Evolutionary conservation across 805 yeast genomes (phyloP).

Genomic region (Pichia phayaonensis): DNA sequence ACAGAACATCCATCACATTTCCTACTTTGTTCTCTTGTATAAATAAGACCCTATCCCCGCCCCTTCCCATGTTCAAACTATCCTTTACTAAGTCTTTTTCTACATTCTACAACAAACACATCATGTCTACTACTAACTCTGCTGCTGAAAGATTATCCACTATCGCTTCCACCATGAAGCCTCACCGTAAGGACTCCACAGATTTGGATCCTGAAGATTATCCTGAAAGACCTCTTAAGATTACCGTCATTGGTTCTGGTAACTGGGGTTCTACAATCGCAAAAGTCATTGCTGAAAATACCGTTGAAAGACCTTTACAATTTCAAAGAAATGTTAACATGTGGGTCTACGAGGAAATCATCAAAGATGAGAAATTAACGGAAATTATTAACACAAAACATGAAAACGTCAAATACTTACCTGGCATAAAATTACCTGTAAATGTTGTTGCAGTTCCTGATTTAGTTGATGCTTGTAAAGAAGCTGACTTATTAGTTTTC

Average conservation of each 20-base stretch:
- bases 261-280: slow-evolving; percentile 99
- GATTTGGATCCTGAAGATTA: slow-evolving; percentile 15
- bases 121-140: slow-evolving; percentile 7
- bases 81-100: background rate
- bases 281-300: slow-evolving; percentile 86
- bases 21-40: background rate
- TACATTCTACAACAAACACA: background rate
- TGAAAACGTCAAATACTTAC: slow-evolving; percentile 91
- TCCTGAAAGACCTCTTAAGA: slow-evolving; percentile 36
- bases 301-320: slow-evolving; percentile 59
- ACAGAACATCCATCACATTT: background rate
- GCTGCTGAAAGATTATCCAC: slow-evolving; percentile 21
- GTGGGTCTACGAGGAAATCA: slow-evolving; percentile 94
- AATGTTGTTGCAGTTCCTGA: slow-evolving; percentile 87
- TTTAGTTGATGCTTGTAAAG: slow-evolving; percentile 64
- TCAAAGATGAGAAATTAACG: slow-evolving; percentile 73
- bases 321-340: slow-evolving; percentile 73
- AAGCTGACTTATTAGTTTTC: slow-evolving; percentile 82
- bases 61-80: background rate
- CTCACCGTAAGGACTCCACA: slow-evolving; percentile 14
- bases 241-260: slow-evolving; percentile 89
- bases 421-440: slow-evolving; percentile 78
- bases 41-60: background rate
- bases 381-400: slow-evolving; percentile 85
- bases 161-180: slow-evolving; percentile 15